phyloP scores from a whole-genome alignment of 768 basidiomycete species.

The Lactifluus volemus region DNA sequence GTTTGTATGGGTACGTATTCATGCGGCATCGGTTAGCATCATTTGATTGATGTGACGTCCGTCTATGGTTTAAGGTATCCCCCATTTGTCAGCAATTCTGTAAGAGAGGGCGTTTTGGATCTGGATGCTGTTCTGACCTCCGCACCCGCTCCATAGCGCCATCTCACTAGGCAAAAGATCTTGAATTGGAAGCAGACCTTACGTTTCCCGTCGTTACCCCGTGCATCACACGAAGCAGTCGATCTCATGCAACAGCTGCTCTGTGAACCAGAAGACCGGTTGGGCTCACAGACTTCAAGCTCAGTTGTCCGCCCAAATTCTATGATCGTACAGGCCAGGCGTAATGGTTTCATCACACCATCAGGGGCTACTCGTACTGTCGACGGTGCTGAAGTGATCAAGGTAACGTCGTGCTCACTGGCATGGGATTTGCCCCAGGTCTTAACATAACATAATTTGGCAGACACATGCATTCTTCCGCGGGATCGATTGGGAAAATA shows the following conservation, averaged over 20 bases:
- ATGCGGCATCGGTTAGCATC: slow-evolving; percentile 3
- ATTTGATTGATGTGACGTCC: slow-evolving; percentile 8
- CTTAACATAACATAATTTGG: neutral
- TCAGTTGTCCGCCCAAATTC: slow-evolving; percentile 72
- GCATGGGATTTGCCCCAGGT: neutral
- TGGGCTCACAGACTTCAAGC: slow-evolving; percentile 65
- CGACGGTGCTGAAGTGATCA: slow-evolving; percentile 88
- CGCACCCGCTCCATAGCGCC: slow-evolving; percentile 45
- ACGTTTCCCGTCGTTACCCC: slow-evolving; percentile 78
- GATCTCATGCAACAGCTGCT: slow-evolving; percentile 83
- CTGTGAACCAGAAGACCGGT: slow-evolving; percentile 92
- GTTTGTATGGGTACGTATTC: slow-evolving; percentile 71
- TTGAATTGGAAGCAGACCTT: slow-evolving; percentile 89
- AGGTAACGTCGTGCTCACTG: slow-evolving; percentile 38
- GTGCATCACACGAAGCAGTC: slow-evolving; percentile 78
- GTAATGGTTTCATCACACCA: slow-evolving; percentile 59
- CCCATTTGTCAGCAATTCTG: slow-evolving; percentile 92
- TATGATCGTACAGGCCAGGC: slow-evolving; percentile 61
- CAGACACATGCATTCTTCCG: slow-evolving; percentile 87
- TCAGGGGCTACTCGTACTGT: slow-evolving; percentile 40
- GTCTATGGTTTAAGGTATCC: slow-evolving; percentile 55
- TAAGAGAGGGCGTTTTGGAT: slow-evolving; percentile 26
- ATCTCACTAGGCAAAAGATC: slow-evolving; percentile 95
- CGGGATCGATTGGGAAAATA: slow-evolving; percentile 83
- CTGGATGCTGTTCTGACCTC: slow-evolving; percentile 3